phyloP scores from a whole-genome alignment of 176 grass and related monocot species.

The Poa annua region DNA sequence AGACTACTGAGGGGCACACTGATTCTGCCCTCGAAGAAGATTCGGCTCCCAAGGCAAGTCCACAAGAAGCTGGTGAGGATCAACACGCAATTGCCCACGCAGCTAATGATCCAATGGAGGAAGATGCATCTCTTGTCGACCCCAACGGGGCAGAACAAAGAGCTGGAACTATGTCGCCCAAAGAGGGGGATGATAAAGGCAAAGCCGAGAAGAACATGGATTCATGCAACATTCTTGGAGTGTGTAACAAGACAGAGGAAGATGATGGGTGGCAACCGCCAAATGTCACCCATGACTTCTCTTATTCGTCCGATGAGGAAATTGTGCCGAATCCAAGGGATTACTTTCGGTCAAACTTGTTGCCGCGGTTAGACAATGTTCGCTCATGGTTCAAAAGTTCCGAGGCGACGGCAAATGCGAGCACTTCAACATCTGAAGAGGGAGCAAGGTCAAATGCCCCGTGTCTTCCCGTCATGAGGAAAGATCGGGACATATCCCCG shows the following conservation, averaged over 20 bases:
- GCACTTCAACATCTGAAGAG: not conserved
- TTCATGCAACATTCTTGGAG: not conserved
- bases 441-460: not conserved
- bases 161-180: not conserved
- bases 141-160: not conserved
- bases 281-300: not conserved
- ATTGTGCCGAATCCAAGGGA: not conserved
- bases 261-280: not conserved
- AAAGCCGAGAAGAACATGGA: not conserved
- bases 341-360: not conserved
- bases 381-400: not conserved
- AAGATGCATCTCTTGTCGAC: not conserved
- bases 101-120: not conserved
- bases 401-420: not conserved
- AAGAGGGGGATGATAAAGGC: not conserved
- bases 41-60: not conserved
- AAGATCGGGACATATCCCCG: not conserved
- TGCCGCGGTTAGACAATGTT: not conserved
- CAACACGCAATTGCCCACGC: fast-evolving
- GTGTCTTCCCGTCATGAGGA: not conserved
- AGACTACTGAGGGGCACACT: not conserved
- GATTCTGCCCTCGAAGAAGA: not conserved
- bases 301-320: not conserved
- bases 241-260: not conserved
- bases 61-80: not conserved